Base-by-base conservation (phyloP, 345 rosid genomes). In the Hypericum androsaemum region DNA sequence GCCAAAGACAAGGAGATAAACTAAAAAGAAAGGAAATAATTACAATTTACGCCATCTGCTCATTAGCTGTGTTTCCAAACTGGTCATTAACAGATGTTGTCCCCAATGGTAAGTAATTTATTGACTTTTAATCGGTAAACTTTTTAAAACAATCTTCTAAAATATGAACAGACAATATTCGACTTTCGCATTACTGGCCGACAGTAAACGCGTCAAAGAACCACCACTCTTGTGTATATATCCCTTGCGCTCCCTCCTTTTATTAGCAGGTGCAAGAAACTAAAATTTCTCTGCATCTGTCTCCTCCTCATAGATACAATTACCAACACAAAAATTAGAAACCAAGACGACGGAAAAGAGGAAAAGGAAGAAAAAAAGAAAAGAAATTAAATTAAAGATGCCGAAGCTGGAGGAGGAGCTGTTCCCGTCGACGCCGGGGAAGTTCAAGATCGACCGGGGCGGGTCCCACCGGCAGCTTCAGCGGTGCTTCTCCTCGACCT, bases 351-450 rank as follows among this genome's bases (percentile, higher is more conserved):
- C 46, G 15, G 16, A 12, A n/a, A 11, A 11, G 47, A 43, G 32
- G 2, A 46, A 12, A 13, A 14, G 12, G 50, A 6, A 32, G 22
- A 14, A 17, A 2, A 6, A 16, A 46, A 8, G 48, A 44, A 8
- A 44, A 10, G 22, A 7, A 46, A 46, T 17, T 32, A 46, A 38
- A 39, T 61, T 15, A 15, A 64, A 56, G 48, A 88, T 85, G 95
- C 89, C 89, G 46, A 81, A 83, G 0, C 62, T 83, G 28, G 83
- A 86, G 58, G 89, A 81, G 16, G 89, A 83, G 62, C 62, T 83
- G 59, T 86, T 83, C 62, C 95, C 95, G 15, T 83, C 97, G 22
- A 89, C 97, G 47, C 89, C 97, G 1, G 95, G 95, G 0, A 89
- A 89, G 73, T 78, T 89, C 78, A 88, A 88, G 74, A 77, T 81